A percentile compares a stretch with the other conserved stretches of the same genome.
Conservation (phyloP, 1,284 basidiomycete species). For the Agroathelia rolfsii region DNA sequence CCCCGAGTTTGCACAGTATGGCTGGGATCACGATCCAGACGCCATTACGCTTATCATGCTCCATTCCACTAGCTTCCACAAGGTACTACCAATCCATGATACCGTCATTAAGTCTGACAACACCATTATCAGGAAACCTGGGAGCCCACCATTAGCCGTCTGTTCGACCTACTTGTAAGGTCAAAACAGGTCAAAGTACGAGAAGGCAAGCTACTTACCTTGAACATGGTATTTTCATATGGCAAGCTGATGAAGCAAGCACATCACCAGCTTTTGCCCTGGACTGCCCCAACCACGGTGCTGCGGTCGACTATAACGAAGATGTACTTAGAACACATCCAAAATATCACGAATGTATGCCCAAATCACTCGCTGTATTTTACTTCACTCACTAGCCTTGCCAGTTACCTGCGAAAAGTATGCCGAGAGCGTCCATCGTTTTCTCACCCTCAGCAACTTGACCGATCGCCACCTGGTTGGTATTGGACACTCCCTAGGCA, state of each 20-base stretch:
- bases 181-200: slow-evolving; percentile 5
- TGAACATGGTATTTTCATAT: no score
- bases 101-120: no score
- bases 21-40: slow-evolving; percentile 22
- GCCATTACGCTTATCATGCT: slow-evolving; percentile 45
- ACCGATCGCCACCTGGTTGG: slow-evolving; percentile 45
- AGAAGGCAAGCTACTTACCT: slow-evolving; percentile 6
- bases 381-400: slow-evolving; percentile 1
- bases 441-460: slow-evolving; percentile 32
- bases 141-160: slow-evolving; percentile 41
- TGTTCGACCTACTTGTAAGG: slow-evolving; percentile 21
- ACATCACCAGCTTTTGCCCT: slow-evolving; percentile 42
- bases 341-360: slow-evolving; percentile 34
- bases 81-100: no score
- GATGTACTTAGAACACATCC: slow-evolving; percentile 26
- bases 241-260: no score
- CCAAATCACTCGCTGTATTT: slow-evolving; percentile 4
- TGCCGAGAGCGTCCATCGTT: slow-evolving; percentile 41
- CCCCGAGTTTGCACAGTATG: slow-evolving; percentile 23
- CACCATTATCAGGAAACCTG: no score
- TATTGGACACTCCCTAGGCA: slow-evolving; percentile 56
- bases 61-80: slow-evolving; percentile 58
- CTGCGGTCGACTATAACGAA: slow-evolving; percentile 32
- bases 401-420: slow-evolving; percentile 54
- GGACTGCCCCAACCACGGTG: slow-evolving; percentile 46